Base-by-base conservation (phyloP, 768 basidiomycete species). In the Pisolithus albus region DNA sequence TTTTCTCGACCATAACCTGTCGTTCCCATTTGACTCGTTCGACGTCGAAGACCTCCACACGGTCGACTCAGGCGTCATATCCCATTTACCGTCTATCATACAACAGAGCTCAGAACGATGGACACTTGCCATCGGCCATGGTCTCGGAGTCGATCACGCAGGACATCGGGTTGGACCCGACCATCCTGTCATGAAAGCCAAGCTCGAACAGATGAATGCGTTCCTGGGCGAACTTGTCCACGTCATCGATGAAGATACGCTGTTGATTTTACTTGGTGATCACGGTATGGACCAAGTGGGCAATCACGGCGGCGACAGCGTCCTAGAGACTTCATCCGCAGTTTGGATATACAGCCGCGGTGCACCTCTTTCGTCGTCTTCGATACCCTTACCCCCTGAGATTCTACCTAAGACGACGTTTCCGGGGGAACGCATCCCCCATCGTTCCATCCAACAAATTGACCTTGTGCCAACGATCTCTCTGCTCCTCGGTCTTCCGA, bases 31-130 rank as follows among this genome's bases (percentile, higher is more conserved):
- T 64, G 94, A 96, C 67, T 96, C 93, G 0, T 98, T 99, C 77
- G 93, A 98, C 66, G 96, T 99, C 53, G 96, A 98, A 66, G 96
- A 98, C 64, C 76, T 99, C 3, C 93, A 99, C 61, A 86, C 91
- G 0, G 96, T 98, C 44, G 96, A 99, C 61, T 75, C 86, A 47
- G 95, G 95, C 7, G 93, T 98, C 51, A 85, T 88, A 36, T 61
- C 72, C 10, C 84, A 97, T 60, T 73, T 98, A 5, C 83, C 94
- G 57, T 91, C 92, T 0, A 76, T 93, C 19, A 75, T 98, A 5
- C 71, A 76, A 47, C 69, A 77, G 37, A 52, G 61, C 16, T 66
- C 71, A 0, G 70, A 72, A 16, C 70, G 80, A 1, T 97, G 95
- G 80, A 90, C 93, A 67, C 80, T 97, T 52, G 72, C 94, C 21